phyloP scores from a whole-genome alignment of 2,329 filamentous ascomycete species.

The Chrysoporthe cubensis region DNA sequence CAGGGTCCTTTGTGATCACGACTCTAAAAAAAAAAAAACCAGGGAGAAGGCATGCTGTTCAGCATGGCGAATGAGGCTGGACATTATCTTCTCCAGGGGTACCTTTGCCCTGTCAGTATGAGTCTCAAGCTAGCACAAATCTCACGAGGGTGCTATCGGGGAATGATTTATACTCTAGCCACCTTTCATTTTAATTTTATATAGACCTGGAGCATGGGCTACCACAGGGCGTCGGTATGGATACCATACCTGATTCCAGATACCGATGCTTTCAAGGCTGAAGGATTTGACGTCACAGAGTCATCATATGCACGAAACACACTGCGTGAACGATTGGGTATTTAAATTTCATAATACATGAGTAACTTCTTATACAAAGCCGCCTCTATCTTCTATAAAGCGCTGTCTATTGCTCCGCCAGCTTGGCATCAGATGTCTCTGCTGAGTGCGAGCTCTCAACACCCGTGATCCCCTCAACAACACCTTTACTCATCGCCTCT shows the following conservation, averaged over 20 bases:
- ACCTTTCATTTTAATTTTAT: too few species aligned
- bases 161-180: too few species aligned
- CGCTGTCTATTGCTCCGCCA: constrained; percentile 12
- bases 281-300: neutral
- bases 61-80: neutral
- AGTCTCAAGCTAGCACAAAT: neutral
- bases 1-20: neutral
- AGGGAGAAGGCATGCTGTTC: neutral
- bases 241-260: too few species aligned
- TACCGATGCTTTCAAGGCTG: too few species aligned
- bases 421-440: constrained; percentile 17
- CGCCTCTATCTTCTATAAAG: neutral
- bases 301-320: neutral
- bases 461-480: constrained; percentile 31
- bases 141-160: too few species aligned
- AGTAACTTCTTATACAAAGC: neutral
- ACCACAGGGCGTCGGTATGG: too few species aligned
- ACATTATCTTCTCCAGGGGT: neutral
- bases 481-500: constrained; percentile 28
- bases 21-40: neutral
- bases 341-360: neutral
- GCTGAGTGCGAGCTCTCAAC: constrained; percentile 19
- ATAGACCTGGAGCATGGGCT: too few species aligned
- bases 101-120: neutral
- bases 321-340: neutral